These are phyloP conservation scores for Penicillium freii DNA, from an alignment of 2,329 filamentous ascomycete genomes.

Conservation along the genomic window DNA sequence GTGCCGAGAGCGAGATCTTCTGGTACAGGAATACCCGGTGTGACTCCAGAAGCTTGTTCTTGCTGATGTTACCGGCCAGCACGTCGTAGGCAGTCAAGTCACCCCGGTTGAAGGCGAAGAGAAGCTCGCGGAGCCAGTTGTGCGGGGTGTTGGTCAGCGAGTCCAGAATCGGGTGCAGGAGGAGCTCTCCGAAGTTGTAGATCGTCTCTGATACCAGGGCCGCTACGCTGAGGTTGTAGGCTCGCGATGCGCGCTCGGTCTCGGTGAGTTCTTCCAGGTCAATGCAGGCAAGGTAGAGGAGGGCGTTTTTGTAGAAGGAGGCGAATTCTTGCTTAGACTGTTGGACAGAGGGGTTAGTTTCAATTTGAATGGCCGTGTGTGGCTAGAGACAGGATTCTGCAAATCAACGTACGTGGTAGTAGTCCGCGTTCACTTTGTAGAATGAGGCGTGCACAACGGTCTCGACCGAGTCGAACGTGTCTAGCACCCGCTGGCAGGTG, in stretches of 20 bases:
- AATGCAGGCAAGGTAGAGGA: slow-evolving; percentile 96
- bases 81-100: slow-evolving; percentile 85
- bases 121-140: slow-evolving; percentile 88
- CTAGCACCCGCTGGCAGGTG: slow-evolving; percentile 80
- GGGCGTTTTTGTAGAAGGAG: slow-evolving; percentile 94
- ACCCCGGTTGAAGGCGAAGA: slow-evolving; percentile 96
- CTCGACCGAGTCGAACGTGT: slow-evolving; percentile 92
- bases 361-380: neutral
- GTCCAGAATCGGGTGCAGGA: slow-evolving; percentile 93
- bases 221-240: slow-evolving; percentile 89
- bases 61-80: slow-evolving; percentile 74
- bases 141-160: slow-evolving; percentile 72
- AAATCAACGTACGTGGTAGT: slow-evolving; percentile 67
- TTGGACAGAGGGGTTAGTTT: slow-evolving; percentile 9
- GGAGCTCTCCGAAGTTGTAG: slow-evolving; percentile 99
- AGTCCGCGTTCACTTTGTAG: slow-evolving; percentile 91
- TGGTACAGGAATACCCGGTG: slow-evolving; percentile 85
- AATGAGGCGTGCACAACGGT: slow-evolving; percentile 93
- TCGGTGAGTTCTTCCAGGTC: slow-evolving; percentile 72
- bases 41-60: slow-evolving; percentile 73
- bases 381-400: neutral
- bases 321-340: slow-evolving; percentile 85
- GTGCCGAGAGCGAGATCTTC: slow-evolving; percentile 94
- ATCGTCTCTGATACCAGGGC: slow-evolving; percentile 91
- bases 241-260: slow-evolving; percentile 74